phyloP scores from a whole-genome alignment of 345 rosid genomes.

The Ailanthus altissimus region DNA sequence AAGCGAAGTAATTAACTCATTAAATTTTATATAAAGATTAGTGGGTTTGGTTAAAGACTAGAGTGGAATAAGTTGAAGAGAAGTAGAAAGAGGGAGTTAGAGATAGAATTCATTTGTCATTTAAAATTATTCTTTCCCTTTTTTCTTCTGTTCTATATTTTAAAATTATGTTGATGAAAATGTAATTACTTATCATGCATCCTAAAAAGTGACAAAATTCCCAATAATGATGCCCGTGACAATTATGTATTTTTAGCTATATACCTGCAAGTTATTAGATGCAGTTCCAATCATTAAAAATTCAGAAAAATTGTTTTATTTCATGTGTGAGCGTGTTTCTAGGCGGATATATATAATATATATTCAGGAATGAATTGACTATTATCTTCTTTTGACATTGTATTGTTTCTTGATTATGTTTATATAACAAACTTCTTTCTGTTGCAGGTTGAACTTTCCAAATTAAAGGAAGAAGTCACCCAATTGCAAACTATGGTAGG shows the following conservation, averaged over 20 bases:
- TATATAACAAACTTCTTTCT: not conserved
- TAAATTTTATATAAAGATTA: not conserved
- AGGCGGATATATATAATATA: not conserved
- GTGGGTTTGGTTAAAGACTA: not conserved
- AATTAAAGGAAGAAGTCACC: conserved; percentile 36
- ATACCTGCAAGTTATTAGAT: not conserved
- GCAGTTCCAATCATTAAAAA: not conserved
- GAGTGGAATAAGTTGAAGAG: not conserved
- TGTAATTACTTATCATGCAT: not conserved
- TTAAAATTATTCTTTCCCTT: not conserved
- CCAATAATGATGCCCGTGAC: not conserved
- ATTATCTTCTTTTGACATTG: not conserved
- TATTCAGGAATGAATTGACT: not conserved
- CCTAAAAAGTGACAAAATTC: not conserved
- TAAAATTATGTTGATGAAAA: not conserved
- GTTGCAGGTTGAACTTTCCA: conserved; percentile 43
- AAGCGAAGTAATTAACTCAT: not conserved
- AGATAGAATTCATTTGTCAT: not conserved
- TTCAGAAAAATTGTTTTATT: not conserved
- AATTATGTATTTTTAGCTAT: not conserved
- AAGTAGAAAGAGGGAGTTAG: not conserved
- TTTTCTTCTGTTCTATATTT: not conserved
- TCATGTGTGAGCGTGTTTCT: not conserved
- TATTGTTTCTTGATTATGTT: conserved; percentile 25
- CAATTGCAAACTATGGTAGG: conserved; percentile 45